A percentile compares a stretch with the other conserved stretches of the same genome.
Conservation (phyloP, 441 rosid genomes). For the Syzygium syzygioides region DNA sequence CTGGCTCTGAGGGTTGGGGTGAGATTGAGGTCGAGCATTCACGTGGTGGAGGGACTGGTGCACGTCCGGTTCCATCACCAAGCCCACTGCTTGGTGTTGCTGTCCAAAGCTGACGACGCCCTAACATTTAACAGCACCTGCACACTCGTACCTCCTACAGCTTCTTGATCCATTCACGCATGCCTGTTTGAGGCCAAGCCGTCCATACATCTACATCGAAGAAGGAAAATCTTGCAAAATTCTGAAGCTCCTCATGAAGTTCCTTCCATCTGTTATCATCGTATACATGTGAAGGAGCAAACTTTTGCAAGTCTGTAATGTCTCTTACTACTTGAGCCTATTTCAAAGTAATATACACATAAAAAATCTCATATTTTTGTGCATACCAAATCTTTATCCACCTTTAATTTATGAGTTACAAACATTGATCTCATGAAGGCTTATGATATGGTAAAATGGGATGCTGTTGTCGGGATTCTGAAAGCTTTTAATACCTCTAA, state of each 20-base stretch:
- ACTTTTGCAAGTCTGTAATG: not conserved
- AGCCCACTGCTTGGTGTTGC: constrained; percentile 36
- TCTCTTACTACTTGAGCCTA: not conserved
- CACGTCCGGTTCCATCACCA: constrained; percentile 50
- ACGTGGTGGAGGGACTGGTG: constrained; percentile 51
- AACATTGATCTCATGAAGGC: not conserved
- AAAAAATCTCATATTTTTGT: not conserved
- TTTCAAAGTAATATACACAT: not conserved
- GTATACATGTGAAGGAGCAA: not conserved
- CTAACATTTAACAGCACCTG: not conserved
- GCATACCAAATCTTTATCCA: not conserved
- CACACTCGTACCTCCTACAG: not conserved
- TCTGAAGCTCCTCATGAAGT: not conserved
- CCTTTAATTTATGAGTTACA: not conserved
- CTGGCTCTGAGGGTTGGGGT: constrained; percentile 46
- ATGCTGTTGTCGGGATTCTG: too few relatives aligned
- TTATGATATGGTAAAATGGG: too few relatives aligned
- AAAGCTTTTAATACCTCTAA: too few relatives aligned
- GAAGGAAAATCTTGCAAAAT: not conserved
- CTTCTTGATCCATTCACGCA: not conserved
- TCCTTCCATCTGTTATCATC: not conserved
- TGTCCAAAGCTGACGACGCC: not conserved
- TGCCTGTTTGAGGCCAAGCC: not conserved
- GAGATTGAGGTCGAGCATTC: constrained; percentile 34
- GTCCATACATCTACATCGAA: not conserved